Percentiles rank a stretch among this genome's conserved stretches.
phyloP scores from a whole-genome alignment of 257 asterid species.

The Linderniella brevidens region DNA sequence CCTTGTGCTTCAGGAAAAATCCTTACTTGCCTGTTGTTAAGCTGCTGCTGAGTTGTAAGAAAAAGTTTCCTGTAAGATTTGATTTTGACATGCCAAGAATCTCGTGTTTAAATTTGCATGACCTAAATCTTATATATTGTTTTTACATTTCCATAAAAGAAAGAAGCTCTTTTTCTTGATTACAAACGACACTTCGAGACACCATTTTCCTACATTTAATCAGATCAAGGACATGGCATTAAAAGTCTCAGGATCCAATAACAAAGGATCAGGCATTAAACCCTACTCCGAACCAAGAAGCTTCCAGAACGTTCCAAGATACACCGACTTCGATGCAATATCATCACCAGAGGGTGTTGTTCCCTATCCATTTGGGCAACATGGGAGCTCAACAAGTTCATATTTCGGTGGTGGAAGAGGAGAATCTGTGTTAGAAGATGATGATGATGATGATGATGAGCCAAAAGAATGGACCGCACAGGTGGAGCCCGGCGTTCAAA shows the following conservation, averaged over 20 bases:
- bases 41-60: too few species aligned
- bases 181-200: too few species aligned
- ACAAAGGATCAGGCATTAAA: slow-evolving; percentile 48
- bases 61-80: neutral
- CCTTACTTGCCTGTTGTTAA: too few species aligned
- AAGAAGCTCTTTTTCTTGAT: too few species aligned
- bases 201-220: too few species aligned
- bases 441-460: slow-evolving; percentile 40
- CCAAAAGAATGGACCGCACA: slow-evolving; percentile 75
- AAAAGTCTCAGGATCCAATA: slow-evolving; percentile 57
- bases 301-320: slow-evolving; percentile 39
- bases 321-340: slow-evolving; percentile 49
- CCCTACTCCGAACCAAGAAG: slow-evolving; percentile 28
- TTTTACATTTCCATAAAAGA: too few species aligned
- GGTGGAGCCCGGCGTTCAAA: slow-evolving; percentile 78
- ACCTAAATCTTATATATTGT: too few species aligned
- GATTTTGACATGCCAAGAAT: neutral
- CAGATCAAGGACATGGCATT: slow-evolving; percentile 81
- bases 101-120: slow-evolving; percentile 2
- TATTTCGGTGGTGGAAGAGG: slow-evolving; percentile 39
- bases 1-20: too few species aligned
- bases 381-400: slow-evolving; percentile 78
- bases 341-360: slow-evolving; percentile 69
- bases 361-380: slow-evolving; percentile 30
- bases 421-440: slow-evolving; percentile 36